Evolutionary conservation across 2,329 filamentous ascomycete species (phyloP), one percentile per base, ranked within the genome.

Genomic region (Aspergillus neoniger): DNA sequence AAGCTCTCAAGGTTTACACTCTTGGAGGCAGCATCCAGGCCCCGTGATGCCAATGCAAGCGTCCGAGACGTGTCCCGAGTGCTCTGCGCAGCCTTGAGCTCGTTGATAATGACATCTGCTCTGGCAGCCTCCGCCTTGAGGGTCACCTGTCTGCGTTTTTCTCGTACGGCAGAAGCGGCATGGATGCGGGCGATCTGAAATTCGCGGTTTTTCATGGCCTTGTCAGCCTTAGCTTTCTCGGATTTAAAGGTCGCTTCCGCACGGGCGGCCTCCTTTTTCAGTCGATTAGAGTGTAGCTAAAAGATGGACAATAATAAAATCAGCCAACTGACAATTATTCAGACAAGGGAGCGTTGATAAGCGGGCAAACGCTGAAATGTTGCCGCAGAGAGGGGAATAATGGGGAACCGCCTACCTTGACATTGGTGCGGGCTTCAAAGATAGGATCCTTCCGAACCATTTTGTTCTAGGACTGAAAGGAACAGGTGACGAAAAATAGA

Each of bases 181-280:
- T 81, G 79, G 69, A 81, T 80, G 55, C 79, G 79, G 48, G 79
- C 79, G 67, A 81, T 81, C 65, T 81, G 78, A 63, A 80, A 79
- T 69, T 81, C 79, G 58, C 73, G 78, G 61, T 78, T 77, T 62
- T 79, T 80, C 71, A 81, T 78, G 28, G 79, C 79, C 60, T 77
- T 79, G 66, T 80, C 79, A 54, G 79, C 76, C 70, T 81, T 81
- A 48, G 76, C 74, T 62, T 80, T 79, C 70, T 81, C 79, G n/a
- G 78, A 71, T 63, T 80, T 79, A 63, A 74, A 79, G 53, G 79
- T 80, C 23, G 77, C 67, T 67, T 81, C 78, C 19, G 79, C 79
- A 55, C 79, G 77, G 56, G 72, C 70, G 48, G 79, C 78, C 69
- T 81, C 79, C 67, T 80, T 79, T 60, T 80, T 80, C 32, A 81